Conservation (phyloP, 345 rosid genomes). For the Theobroma cacao region DNA sequence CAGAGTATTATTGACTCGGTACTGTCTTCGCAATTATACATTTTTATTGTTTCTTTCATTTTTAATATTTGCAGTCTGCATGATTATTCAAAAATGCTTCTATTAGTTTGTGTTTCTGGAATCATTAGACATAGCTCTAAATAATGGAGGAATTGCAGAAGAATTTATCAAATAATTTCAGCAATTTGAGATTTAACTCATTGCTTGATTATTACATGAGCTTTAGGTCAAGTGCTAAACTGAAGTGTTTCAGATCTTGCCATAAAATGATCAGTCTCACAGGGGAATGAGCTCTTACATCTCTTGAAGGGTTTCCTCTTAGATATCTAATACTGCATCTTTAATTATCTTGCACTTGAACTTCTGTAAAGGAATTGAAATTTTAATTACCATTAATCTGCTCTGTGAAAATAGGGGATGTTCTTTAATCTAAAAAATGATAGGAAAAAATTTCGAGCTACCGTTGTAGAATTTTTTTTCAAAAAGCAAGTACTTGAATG, state of each 20-base stretch:
- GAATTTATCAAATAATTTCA: background rate
- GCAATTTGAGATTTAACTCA: background rate
- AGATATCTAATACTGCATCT: background rate
- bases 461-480: background rate
- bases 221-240: background rate
- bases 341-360: background rate
- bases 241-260: background rate
- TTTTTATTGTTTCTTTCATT: background rate
- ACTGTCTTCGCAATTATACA: slow-evolving; percentile 19
- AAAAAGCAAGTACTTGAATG: background rate
- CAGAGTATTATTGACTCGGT: slow-evolving; percentile 95
- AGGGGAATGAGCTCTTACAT: background rate
- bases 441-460: background rate
- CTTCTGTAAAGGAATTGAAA: background rate
- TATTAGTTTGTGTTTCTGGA: background rate
- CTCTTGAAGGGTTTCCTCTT: background rate
- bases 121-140: background rate
- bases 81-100: slow-evolving; percentile 1
- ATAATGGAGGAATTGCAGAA: background rate
- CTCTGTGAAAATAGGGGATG: background rate
- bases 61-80: background rate
- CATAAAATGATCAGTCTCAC: background rate
- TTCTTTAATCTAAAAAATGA: background rate
- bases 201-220: background rate
- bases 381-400: background rate